phyloP scores from a whole-genome alignment of 179 eudicot species.

The Nepenthes alata region DNA sequence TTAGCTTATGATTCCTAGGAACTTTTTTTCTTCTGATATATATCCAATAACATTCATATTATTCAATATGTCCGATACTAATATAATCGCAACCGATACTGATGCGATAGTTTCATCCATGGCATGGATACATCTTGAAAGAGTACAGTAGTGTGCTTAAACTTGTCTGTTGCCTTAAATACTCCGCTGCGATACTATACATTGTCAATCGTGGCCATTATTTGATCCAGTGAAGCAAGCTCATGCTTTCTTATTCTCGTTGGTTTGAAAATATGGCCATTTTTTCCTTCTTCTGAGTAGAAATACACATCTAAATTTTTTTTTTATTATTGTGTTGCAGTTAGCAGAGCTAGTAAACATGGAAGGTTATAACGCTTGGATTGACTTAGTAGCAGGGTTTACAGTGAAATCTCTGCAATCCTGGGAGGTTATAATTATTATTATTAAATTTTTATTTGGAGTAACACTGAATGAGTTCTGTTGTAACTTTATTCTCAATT shows the following conservation, averaged over 20 bases:
- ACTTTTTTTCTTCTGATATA: too few relatives aligned
- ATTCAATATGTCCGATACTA: too few relatives aligned
- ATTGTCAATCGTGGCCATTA: neutral
- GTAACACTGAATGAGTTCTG: neutral
- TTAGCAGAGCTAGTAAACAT: slow-evolving; percentile 71
- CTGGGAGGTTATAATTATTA: slow-evolving; percentile 56
- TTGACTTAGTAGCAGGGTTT: slow-evolving; percentile 77
- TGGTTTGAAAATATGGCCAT: neutral
- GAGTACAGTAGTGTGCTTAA: too few relatives aligned
- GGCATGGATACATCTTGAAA: too few relatives aligned
- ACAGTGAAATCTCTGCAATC: slow-evolving; percentile 78
- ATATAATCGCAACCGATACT: too few relatives aligned
- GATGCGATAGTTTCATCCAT: too few relatives aligned
- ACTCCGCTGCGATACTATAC: too few relatives aligned
- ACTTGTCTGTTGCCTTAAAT: too few relatives aligned
- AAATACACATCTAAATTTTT: too few relatives aligned
- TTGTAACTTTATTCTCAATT: neutral
- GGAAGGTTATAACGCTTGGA: slow-evolving; percentile 81
- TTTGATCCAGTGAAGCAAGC: neutral
- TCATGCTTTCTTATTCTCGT: slow-evolving; percentile 3
- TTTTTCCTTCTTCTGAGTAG: neutral
- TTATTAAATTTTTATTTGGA: neutral
- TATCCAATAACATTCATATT: too few relatives aligned
- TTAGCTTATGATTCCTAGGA: too few relatives aligned
- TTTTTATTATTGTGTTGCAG: slow-evolving; percentile 26